phyloP scores from a whole-genome alignment of 116 monocot genomes.

The Posidonia oceanica region DNA sequence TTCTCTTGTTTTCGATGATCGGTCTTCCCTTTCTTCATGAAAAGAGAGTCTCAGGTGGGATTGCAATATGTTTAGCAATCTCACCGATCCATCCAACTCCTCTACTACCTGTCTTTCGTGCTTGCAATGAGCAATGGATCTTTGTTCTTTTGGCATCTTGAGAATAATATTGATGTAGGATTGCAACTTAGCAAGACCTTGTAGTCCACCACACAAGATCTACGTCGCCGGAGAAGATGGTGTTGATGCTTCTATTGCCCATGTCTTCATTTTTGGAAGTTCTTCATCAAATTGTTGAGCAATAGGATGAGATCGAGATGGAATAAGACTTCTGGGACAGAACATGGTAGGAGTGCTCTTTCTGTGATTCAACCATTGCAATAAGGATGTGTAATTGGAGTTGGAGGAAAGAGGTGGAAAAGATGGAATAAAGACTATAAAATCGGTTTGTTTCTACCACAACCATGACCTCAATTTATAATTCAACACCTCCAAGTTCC shows the following conservation, averaged over 20 bases:
- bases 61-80: constrained; percentile 8
- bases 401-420: background rate
- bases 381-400: background rate
- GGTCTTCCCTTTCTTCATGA: background rate
- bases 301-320: constrained; percentile 8
- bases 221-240: background rate
- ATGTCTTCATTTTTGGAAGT: constrained; percentile 1
- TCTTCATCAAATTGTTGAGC: constrained; percentile 4
- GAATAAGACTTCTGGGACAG: constrained; percentile 6
- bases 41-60: constrained; percentile 5
- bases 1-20: too few relatives aligned
- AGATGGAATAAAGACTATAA: background rate
- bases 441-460: background rate
- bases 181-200: background rate
- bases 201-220: background rate
- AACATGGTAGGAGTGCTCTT: constrained; percentile 12
- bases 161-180: background rate
- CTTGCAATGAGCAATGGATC: background rate
- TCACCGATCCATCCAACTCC: constrained; percentile 9
- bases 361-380: background rate
- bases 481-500: too few relatives aligned
- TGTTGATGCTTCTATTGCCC: too few relatives aligned
- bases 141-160: background rate
- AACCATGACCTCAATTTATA: too few relatives aligned
- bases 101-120: background rate